Evolutionary conservation across 257 asterid genomes (phyloP).

Genomic region (Solanum sejunctum): DNA sequence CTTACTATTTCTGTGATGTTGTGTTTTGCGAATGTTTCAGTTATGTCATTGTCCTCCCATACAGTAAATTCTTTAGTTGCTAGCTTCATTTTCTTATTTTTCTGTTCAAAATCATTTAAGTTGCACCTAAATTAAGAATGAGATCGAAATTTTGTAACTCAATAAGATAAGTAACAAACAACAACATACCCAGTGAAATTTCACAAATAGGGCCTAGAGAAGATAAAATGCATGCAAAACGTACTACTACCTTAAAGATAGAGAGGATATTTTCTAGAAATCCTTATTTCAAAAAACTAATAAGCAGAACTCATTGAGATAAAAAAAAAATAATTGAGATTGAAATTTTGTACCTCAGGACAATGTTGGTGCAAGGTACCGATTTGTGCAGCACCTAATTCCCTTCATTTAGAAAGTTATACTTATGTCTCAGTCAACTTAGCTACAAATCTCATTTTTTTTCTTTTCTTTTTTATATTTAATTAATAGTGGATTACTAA

Average conservation of each 20-base stretch:
- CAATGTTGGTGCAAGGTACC: constrained; percentile 25
- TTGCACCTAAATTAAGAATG: background rate
- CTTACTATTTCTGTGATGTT: constrained; percentile 29
- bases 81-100: constrained; percentile 18
- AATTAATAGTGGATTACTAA: background rate
- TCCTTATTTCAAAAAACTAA: no score
- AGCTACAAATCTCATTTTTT: background rate
- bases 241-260: no score
- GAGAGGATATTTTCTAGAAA: no score
- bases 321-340: no score
- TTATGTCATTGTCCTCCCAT: constrained; percentile 24
- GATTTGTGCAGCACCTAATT: constrained; percentile 49
- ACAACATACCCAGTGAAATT: no score
- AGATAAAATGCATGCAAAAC: no score
- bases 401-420: constrained; percentile 19
- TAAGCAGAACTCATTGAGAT: no score
- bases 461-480: background rate
- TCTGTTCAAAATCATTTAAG: constrained; percentile 2
- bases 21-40: constrained; percentile 25
- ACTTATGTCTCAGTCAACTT: background rate
- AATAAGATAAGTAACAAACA: no score
- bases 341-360: constrained; percentile 19
- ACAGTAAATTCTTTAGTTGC: constrained; percentile 4
- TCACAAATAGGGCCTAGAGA: no score
- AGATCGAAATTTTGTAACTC: constrained; percentile 18